Percentiles rank a stretch among this genome's conserved stretches.
These are phyloP conservation scores for Myxozyma neglecta DNA, from an alignment of 805 yeast genomes.

Conservation along the genomic window DNA sequence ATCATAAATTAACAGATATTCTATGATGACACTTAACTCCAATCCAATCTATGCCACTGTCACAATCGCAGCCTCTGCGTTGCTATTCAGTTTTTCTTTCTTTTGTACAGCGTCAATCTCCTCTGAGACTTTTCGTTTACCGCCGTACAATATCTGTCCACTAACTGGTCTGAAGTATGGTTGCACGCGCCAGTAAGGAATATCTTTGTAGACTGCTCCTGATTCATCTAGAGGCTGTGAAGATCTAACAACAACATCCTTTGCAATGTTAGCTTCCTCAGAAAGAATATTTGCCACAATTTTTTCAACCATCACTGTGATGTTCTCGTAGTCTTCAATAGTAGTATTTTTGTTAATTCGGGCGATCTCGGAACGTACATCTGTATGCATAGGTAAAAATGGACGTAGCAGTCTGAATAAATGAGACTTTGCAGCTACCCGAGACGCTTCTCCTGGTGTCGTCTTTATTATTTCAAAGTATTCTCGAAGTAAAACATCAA, in stretches of 20 bases:
- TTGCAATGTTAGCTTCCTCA: constrained; percentile 55
- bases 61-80: not conserved
- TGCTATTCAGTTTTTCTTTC: not conserved
- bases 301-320: constrained; percentile 66
- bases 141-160: constrained; percentile 47
- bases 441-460: constrained; percentile 68
- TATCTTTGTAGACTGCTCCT: constrained; percentile 78
- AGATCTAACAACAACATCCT: constrained; percentile 50
- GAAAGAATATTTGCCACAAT: constrained; percentile 50
- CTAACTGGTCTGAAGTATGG: constrained; percentile 90
- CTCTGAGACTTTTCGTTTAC: constrained; percentile 37
- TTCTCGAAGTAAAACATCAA: constrained; percentile 78
- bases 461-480: constrained; percentile 77
- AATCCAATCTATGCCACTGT: not conserved
- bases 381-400: constrained; percentile 75
- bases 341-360: constrained; percentile 42
- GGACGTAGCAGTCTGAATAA: constrained; percentile 82
- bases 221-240: constrained; percentile 59
- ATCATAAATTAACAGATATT: too few relatives aligned
- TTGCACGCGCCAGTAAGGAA: constrained; percentile 96
- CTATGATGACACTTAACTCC: too few relatives aligned
- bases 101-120: not conserved
- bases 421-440: constrained; percentile 85
- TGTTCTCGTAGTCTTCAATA: constrained; percentile 52
- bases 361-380: constrained; percentile 73